These are phyloP conservation scores for Kazachstania taianensis DNA, from an alignment of 805 yeast species.

Conservation along the genomic window DNA sequence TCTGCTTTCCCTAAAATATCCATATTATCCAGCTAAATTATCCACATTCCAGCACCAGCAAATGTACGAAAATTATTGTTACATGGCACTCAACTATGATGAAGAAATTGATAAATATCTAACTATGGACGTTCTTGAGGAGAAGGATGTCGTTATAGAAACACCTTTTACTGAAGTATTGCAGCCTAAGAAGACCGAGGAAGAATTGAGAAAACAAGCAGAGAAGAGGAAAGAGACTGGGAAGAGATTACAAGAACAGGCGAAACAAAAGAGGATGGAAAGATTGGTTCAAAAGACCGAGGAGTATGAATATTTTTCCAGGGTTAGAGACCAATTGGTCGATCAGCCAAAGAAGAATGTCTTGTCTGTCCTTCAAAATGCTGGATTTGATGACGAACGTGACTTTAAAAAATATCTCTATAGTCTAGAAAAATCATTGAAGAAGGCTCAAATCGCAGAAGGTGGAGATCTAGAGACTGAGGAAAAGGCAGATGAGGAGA, in stretches of 20 bases:
- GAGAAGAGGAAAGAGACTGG: constrained; percentile 81
- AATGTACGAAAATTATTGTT: constrained; percentile 68
- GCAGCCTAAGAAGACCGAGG: constrained; percentile 68
- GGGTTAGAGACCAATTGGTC: constrained; percentile 43
- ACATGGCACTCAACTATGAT: constrained; percentile 58
- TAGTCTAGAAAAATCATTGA: constrained; percentile 58
- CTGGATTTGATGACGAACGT: constrained; percentile 67
- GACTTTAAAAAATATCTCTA: constrained; percentile 59
- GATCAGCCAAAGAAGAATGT: constrained; percentile 44
- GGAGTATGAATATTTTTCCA: constrained; percentile 62
- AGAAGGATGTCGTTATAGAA: constrained; percentile 68
- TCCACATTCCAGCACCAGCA: constrained; percentile 52
- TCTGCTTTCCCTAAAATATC: constrained; percentile 72
- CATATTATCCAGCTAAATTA: constrained; percentile 76
- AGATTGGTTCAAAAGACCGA: constrained; percentile 71
- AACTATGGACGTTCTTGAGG: constrained; percentile 52
- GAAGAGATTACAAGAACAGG: constrained; percentile 82
- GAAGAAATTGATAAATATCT: constrained; percentile 49
- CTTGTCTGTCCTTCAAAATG: constrained; percentile 47
- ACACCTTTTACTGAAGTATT: constrained; percentile 64
- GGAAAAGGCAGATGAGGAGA: constrained; percentile 34
- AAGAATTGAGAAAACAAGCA: constrained; percentile 66
- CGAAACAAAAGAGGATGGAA: constrained; percentile 72
- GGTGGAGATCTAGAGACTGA: constrained; percentile 41
- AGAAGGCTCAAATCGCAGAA: constrained; percentile 58